Conservation (phyloP, 805 yeast genomes). For the Myxozyma neglecta region DNA sequence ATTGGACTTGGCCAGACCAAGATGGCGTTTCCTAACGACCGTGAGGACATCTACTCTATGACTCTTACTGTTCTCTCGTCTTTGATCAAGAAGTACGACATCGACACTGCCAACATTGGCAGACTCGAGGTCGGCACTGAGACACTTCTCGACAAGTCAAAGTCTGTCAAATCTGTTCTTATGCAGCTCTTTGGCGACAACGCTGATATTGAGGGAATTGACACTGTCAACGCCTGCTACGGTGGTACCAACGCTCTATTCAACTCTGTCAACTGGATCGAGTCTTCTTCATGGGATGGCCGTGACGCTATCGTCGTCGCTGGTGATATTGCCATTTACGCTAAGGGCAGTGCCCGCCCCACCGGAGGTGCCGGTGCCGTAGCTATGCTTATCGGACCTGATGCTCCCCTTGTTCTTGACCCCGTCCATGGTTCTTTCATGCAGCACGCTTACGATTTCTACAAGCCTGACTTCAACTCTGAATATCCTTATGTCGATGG, state of each 20-base stretch:
- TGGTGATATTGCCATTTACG: conserved; percentile 97
- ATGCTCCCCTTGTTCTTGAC: conserved; percentile 94
- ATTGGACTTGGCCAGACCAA: conserved; percentile 98
- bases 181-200: conserved; percentile 91
- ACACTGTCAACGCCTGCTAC: conserved; percentile 94
- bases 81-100: conserved; percentile 74
- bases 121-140: conserved; percentile 98
- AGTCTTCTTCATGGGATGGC: conserved; percentile 96
- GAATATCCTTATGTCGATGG: conserved; percentile 99
- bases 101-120: conserved; percentile 81
- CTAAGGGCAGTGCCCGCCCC: conserved; percentile 97
- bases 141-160: conserved; percentile 93
- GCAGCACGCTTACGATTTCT: conserved; percentile 97
- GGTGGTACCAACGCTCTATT: conserved; percentile 97
- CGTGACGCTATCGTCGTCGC: conserved; percentile 95
- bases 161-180: conserved; percentile 91
- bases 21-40: conserved; percentile 95
- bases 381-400: conserved; percentile 93
- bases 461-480: conserved; percentile 85
- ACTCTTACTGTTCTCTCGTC: conserved; percentile 82
- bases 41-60: conserved; percentile 95
- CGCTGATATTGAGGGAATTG: conserved; percentile 91
- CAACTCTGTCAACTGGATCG: conserved; percentile 94
- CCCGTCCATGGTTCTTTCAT: conserved; percentile 85
- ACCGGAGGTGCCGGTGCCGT: conserved; percentile 99